Conservation (phyloP, 805 yeast species). For the Huiozyma naganishii region DNA sequence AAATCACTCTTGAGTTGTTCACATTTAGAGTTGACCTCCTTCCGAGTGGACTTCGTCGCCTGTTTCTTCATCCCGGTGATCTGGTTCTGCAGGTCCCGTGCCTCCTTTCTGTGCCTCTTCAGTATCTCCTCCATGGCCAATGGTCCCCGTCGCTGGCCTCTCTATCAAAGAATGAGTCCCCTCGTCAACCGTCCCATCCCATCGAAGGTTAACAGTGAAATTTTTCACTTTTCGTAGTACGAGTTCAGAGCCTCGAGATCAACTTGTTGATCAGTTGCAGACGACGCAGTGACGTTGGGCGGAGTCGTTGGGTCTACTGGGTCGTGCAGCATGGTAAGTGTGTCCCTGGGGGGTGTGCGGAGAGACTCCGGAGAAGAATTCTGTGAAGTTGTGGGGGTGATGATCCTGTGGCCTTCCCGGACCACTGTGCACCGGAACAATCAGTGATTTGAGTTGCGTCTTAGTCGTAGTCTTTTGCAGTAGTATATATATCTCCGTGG, state of each 20-base stretch:
- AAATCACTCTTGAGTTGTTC: conserved; percentile 47
- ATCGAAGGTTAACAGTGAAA: too few relatives aligned
- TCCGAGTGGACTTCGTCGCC: conserved; percentile 69
- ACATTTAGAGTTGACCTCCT: conserved; percentile 52
- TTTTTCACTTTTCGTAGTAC: too few relatives aligned
- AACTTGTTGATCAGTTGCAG: too few relatives aligned
- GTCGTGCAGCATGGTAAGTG: too few relatives aligned
- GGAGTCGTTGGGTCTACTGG: too few relatives aligned
- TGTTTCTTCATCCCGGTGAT: conserved; percentile 73
- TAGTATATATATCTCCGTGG: background rate
- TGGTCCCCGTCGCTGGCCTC: background rate
- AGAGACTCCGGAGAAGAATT: too few relatives aligned
- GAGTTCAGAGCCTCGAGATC: too few relatives aligned
- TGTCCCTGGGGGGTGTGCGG: too few relatives aligned
- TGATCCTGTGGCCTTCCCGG: background rate
- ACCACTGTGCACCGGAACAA: background rate
- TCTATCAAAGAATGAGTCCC: background rate
- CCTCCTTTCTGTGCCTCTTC: conserved; percentile 56
- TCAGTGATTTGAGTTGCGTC: background rate
- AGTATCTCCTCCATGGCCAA: conserved; percentile 16
- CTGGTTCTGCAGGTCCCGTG: conserved; percentile 51
- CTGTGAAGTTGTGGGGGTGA: too few relatives aligned
- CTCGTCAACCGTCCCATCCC: too few relatives aligned
- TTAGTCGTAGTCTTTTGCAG: background rate
- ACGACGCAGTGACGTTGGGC: too few relatives aligned